Evolutionary conservation across 768 basidiomycete genomes (phyloP), one percentile per base, ranked within the genome.

Genomic region (Boletus speciosus): DNA sequence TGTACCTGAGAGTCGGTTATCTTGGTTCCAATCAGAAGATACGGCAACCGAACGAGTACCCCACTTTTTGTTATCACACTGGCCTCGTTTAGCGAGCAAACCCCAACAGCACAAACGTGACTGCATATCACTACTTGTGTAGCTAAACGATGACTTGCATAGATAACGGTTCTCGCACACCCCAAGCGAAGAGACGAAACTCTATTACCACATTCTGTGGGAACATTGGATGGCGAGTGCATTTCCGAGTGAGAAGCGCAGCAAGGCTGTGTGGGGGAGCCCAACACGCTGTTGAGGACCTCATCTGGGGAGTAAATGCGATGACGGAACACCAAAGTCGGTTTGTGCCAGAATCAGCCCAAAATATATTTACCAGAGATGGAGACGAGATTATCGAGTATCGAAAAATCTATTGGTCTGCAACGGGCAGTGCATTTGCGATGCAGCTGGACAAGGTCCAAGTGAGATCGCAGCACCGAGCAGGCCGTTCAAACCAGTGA

Each of bases 251-350:
- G 25, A 16, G 32, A 37, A 44, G 49, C 46, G 48, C 48, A 40
- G 61, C 43, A 59, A 51, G 52, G 60, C 60, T 45, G 47, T 62
- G 51, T 49, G n/a, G 16, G 3, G 9, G 6, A 29, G 31, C 34
- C 12, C n/a, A 37, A 9, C 25, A 3, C 29, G 29, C 29, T 29
- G 29, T 9, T 29, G 8, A 29, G 5, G 25, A 27, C 25, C 25
- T 27, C 25, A 25, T 25, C 25, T 25, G 3, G 4, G 25, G 25
- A 25, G 25, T 25, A 25, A 25, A 39, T 52, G 56, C 38, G 19
- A 29, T 52, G 21, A 32, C 37, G 16, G 19, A 36, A 43, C 34
- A 5, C 25, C 15, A 21, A 14, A 23, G 31, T 27, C 19, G 14
- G 19, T 4, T 42, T 43, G 42, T 10, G 10, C 31, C 14, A 21